These are phyloP conservation scores for Ophiostoma sp. DNA, from an alignment of 2,329 filamentous ascomycete genomes.

Conservation along the genomic window DNA sequence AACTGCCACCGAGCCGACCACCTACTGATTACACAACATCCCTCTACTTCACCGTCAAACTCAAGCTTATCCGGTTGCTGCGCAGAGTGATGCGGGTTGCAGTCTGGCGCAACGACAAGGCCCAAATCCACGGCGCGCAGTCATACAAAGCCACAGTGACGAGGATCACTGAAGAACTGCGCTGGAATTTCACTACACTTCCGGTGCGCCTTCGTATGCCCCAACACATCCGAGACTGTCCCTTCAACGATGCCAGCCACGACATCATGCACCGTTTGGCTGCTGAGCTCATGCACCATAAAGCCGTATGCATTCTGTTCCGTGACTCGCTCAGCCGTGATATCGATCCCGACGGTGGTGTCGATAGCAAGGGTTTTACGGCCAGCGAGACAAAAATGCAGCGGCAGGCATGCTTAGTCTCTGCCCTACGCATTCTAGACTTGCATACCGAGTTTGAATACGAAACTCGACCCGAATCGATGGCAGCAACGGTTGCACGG, in stretches of 20 bases:
- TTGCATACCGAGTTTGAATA: constrained; percentile 51
- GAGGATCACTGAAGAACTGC: constrained; percentile 26
- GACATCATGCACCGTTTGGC: constrained; percentile 55
- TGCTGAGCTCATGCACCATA: constrained; percentile 53
- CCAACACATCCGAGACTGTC: constrained; percentile 28
- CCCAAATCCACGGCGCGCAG: background rate
- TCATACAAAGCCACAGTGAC: background rate
- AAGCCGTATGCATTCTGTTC: constrained; percentile 58
- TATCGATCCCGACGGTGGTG: constrained; percentile 32
- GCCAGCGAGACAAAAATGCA: constrained; percentile 43
- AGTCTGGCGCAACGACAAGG: constrained; percentile 28
- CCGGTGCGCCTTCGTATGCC: constrained; percentile 29
- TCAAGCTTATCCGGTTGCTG: constrained; percentile 37
- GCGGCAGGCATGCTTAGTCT: constrained; percentile 52
- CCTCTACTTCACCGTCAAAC: constrained; percentile 55
- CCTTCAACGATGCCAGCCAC: constrained; percentile 47
- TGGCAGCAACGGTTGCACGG: background rate
- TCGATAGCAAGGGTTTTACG: constrained; percentile 33
- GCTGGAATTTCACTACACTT: background rate
- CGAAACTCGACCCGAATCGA: constrained; percentile 44
- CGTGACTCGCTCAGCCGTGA: constrained; percentile 46
- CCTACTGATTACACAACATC: constrained; percentile 58
- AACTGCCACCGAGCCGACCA: constrained; percentile 58
- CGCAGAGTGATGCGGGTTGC: constrained; percentile 51
- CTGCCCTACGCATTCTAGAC: constrained; percentile 49